Conservation (phyloP, 805 yeast genomes). For the Torulaspora franciscae region DNA sequence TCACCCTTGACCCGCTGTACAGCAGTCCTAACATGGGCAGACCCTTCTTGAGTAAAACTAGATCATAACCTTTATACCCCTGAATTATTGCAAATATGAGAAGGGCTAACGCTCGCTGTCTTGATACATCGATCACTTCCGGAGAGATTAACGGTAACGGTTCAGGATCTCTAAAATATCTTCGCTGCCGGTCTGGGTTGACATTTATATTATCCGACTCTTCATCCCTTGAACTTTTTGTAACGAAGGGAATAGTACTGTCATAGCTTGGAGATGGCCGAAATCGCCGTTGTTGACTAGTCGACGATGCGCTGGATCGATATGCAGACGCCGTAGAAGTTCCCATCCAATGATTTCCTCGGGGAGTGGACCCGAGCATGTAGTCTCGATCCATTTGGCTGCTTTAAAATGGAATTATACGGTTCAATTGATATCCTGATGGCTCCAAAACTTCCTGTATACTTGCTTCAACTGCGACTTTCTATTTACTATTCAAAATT, state of each 20-base stretch:
- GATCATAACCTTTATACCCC: constrained; percentile 76
- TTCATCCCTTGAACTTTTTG: neutral
- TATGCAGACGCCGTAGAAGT: constrained; percentile 15
- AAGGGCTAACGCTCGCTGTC: constrained; percentile 67
- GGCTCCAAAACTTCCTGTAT: neutral
- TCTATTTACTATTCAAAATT: constrained; percentile 5
- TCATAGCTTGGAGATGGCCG: constrained; percentile 6
- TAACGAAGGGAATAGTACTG: neutral
- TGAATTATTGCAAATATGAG: constrained; percentile 71
- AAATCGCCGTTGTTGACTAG: constrained; percentile 16
- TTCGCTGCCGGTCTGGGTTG: neutral
- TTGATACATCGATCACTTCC: constrained; percentile 60
- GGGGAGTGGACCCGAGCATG: constrained; percentile 21
- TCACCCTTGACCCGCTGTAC: constrained; percentile 46
- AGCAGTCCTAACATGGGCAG: constrained; percentile 32
- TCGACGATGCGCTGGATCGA: constrained; percentile 9
- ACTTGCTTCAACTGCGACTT: constrained; percentile 1
- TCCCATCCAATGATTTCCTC: constrained; percentile 33
- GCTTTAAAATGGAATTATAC: neutral
- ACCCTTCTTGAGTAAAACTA: constrained; percentile 52
- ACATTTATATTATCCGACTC: neutral
- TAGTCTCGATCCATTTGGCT: constrained; percentile 14
- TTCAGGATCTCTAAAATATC: neutral
- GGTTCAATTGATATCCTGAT: neutral
- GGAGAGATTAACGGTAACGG: constrained; percentile 54